Conservation (phyloP, 2,329 filamentous ascomycete genomes). For the Emmonsiellopsis sp. region DNA sequence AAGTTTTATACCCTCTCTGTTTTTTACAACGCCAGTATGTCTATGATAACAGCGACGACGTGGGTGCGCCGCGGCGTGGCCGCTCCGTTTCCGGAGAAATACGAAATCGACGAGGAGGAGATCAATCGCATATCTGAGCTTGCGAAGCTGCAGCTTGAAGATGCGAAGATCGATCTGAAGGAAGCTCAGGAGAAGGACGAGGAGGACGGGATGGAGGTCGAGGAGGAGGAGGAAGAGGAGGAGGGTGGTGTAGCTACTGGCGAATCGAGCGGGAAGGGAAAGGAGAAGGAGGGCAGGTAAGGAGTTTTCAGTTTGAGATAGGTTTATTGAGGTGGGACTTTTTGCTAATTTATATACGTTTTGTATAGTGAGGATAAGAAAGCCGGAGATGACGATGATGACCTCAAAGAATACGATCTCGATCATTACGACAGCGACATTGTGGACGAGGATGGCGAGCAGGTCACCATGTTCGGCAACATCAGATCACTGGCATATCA, state of each 20-base stretch:
- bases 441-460: conserved; percentile 55
- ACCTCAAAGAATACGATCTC: conserved; percentile 91
- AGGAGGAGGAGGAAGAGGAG: conserved; percentile 16
- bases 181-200: conserved; percentile 51
- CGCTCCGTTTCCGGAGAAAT: conserved; percentile 65
- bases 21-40: conserved; percentile 24
- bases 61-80: conserved; percentile 73
- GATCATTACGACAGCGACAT: conserved; percentile 90
- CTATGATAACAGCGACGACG: conserved; percentile 66
- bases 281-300: conserved; percentile 13
- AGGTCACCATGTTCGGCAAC: conserved; percentile 90
- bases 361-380: background rate
- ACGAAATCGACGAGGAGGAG: conserved; percentile 66
- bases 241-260: conserved; percentile 16
- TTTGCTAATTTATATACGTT: background rate
- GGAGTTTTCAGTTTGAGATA: conserved; percentile 4
- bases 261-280: conserved; percentile 17
- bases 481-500: conserved; percentile 90
- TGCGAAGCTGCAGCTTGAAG: conserved; percentile 74
- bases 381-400: conserved; percentile 58
- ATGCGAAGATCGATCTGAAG: conserved; percentile 78
- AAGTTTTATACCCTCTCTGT: background rate
- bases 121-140: conserved; percentile 66
- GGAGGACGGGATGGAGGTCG: conserved; percentile 31
- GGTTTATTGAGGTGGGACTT: background rate